These are phyloP conservation scores for Bisporella sp. DNA, from an alignment of 2,329 filamentous ascomycete species.

Conservation along the genomic window DNA sequence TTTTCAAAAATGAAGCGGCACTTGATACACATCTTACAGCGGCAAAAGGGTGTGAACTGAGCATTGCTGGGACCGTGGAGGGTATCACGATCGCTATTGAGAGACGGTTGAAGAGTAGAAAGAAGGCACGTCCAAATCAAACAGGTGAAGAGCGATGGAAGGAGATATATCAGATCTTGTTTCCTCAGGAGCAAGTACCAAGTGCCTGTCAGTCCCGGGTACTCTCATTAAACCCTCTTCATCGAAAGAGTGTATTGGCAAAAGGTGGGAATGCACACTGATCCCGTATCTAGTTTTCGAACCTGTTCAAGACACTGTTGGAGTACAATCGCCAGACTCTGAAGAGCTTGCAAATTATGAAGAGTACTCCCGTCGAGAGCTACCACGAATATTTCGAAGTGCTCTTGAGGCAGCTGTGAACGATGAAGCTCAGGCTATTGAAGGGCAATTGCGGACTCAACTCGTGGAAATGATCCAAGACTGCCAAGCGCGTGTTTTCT, in stretches of 20 bases:
- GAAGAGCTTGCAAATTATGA: background rate
- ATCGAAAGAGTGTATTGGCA: background rate
- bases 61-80: background rate
- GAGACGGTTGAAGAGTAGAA: background rate
- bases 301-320: background rate
- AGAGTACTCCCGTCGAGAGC: slow-evolving; percentile 5
- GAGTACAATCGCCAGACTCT: background rate
- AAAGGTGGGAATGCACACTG: background rate
- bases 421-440: background rate
- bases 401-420: slow-evolving; percentile 2
- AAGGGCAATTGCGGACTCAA: slow-evolving; percentile 1
- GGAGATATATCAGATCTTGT: slow-evolving; percentile 5
- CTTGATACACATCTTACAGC: background rate
- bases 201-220: slow-evolving; percentile 6
- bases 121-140: background rate
- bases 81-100: background rate
- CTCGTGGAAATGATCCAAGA: slow-evolving; percentile 3
- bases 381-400: slow-evolving; percentile 1
- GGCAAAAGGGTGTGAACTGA: background rate
- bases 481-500: slow-evolving; percentile 2
- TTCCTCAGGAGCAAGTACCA: slow-evolving; percentile 4
- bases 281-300: background rate
- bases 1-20: background rate
- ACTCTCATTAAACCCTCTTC: background rate
- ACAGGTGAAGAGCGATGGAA: slow-evolving; percentile 6